Conservation (phyloP, 2,329 filamentous ascomycete genomes). For the Plenodomus lindquistii region DNA sequence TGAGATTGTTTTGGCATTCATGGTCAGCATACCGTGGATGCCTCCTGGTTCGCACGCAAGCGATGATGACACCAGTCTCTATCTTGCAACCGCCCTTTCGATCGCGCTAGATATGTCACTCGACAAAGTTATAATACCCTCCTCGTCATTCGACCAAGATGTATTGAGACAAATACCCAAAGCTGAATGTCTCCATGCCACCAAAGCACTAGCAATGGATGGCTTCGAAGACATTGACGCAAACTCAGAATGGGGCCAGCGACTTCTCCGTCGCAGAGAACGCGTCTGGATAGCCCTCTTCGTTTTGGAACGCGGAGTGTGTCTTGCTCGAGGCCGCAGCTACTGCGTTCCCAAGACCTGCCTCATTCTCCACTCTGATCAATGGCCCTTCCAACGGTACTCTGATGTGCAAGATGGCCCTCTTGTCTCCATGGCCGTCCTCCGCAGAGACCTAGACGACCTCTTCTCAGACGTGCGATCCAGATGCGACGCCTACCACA, state of each 20-base stretch:
- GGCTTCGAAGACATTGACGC: conserved; percentile 68
- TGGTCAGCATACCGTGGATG: conserved; percentile 79
- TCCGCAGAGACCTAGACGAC: conserved; percentile 67
- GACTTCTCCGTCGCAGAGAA: conserved; percentile 67
- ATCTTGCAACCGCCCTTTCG: conserved; percentile 70
- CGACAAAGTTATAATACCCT: conserved; percentile 69
- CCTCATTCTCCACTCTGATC: conserved; percentile 68
- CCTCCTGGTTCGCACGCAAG: conserved; percentile 67
- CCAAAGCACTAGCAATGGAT: conserved; percentile 67
- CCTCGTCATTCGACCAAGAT: conserved; percentile 52
- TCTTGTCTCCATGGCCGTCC: conserved; percentile 71
- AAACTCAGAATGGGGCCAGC: conserved; percentile 61
- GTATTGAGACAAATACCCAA: conserved; percentile 58
- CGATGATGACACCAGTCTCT: conserved; percentile 73
- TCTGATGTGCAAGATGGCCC: conserved; percentile 70
- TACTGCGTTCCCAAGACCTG: conserved; percentile 70
- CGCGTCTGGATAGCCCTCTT: conserved; percentile 73
- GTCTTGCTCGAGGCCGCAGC: conserved; percentile 68
- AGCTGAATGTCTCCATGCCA: conserved; percentile 70
- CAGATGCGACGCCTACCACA: conserved; percentile 63
- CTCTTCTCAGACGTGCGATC: conserved; percentile 62
- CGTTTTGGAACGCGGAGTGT: conserved; percentile 74
- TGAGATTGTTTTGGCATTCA: conserved; percentile 74
- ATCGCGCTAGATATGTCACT: conserved; percentile 71
- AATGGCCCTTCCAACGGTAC: conserved; percentile 67